These are phyloP conservation scores for Thozetella sp. DNA, from an alignment of 495 filamentous ascomycete genomes.

Conservation along the genomic window DNA sequence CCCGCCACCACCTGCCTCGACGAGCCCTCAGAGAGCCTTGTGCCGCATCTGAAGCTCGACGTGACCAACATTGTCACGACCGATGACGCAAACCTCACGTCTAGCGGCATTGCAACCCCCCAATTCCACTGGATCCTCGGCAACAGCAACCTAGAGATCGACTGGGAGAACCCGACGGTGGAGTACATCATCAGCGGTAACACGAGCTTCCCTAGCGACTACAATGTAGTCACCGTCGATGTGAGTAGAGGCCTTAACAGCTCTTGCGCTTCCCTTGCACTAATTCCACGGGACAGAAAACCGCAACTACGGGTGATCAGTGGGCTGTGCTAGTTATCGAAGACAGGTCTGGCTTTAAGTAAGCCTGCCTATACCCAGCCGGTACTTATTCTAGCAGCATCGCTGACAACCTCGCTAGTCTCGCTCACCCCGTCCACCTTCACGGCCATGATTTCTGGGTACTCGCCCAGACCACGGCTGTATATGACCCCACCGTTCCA, in stretches of 20 bases:
- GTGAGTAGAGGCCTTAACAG: neutral
- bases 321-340: neutral
- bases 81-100: neutral
- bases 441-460: slow-evolving; percentile 21
- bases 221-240: neutral
- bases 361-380: neutral
- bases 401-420: neutral
- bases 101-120: neutral
- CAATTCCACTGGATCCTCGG: slow-evolving; percentile 36
- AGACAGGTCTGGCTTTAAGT: neutral
- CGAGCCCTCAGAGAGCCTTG: slow-evolving; percentile 24
- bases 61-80: slow-evolving; percentile 17
- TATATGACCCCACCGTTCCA: slow-evolving; percentile 13
- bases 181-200: neutral
- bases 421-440: neutral
- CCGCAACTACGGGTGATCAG: neutral
- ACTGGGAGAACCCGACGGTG: slow-evolving; percentile 37
- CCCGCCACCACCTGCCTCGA: slow-evolving; percentile 18
- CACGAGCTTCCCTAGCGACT: neutral
- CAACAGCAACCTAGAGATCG: slow-evolving; percentile 24
- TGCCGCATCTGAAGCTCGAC: slow-evolving; percentile 29
- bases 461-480: slow-evolving; percentile 36
- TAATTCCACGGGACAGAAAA: neutral
- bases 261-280: neutral
- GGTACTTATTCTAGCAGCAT: neutral